Base-by-base conservation (phyloP, 2,329 filamentous ascomycete species). In the Aspergillus quadrilineatus region DNA sequence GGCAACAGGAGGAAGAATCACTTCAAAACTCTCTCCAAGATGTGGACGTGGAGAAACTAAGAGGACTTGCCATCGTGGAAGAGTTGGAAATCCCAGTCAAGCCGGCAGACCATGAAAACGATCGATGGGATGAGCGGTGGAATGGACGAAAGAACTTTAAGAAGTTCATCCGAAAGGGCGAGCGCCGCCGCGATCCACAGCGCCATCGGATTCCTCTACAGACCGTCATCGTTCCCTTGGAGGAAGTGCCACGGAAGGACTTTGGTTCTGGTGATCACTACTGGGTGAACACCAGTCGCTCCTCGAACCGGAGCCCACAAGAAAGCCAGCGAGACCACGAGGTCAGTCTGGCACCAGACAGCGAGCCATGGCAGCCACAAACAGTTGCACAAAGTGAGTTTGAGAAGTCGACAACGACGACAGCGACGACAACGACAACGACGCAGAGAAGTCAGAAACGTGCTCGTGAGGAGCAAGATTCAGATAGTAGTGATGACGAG, bases 61-160 rank as follows among this genome's bases (percentile, higher is more conserved):
- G 86, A 28, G 85, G 87, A 12, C 77, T 95, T 2, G 88, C 89
- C 3, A 84, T 92, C 14, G 82, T 96, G 1, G 90, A 94, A 67
- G 83, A 88, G 60, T 89, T 96, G 74, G 81, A 88, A 7, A 70
- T 97, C 0, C 81, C 26, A 55, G 67, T 60, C 63, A 67, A 66
- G 67, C 42, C 60, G 52, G 59, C 60, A 63, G 62, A 65, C 65
- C 65, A 50, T 59, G 72, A 72, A 34, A 84, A 86, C 4, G 10
- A 37, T 17, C 82, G 90, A 41, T 97, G 93, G 92, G 85, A 97
- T 63, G 86, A 90, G 0, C 82, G 81, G 39, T 99, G 94, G 94
- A 96, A 97, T 69, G 94, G 93, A 0, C 83, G 93, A 43, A 93
- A 91, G 73, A 97, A 99, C 69, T 99, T 96, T 77, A 99, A 99